Evolutionary conservation across 352 stramenopile species (phyloP), one percentile per base, ranked within the genome.

Genomic region (Phytopythium chamaehyphon): DNA sequence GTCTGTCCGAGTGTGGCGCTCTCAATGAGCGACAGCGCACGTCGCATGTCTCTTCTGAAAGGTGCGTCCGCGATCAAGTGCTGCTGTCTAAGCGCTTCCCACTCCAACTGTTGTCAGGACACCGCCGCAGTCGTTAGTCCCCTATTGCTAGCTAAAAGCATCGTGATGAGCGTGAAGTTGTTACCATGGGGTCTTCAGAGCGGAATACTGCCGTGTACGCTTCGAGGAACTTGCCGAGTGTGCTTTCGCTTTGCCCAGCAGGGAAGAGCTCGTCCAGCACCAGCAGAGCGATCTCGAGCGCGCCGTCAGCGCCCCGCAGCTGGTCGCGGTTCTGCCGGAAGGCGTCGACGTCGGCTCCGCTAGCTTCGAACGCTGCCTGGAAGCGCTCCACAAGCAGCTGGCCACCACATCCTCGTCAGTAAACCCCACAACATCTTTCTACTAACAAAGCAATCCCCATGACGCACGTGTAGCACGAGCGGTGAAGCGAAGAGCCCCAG

Each of bases 21-120:
- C 54, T 90, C 77, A 0, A 93, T 72, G 40, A 60, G 40, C 19
- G 52, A 66, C 43, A 93, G 48, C 21, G 70, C 64, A 19, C 79
- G 75, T 57, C 80, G 81, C 69, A 88, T 80, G 47, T 93, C 79
- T n/a, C 82, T 73, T 3, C 76, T 66, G 47, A 93, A 93, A 19
- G 64, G 35, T 14, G 54, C 55, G 10, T 73, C 60, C 6, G 71
- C 57, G 10, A 90, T 47, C 28, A 50, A 62, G 48, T 90, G 61
- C 23, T 59, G 26, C 6, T 62, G 44, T 18, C 68, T 69, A 46
- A 93, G 69, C 2, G 55, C 62, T 2, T 83, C 69, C 82, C 82
- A 93, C 18, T 55, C 67, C 0, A 65, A 54, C 80, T 90, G 51
- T 9, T 23, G n/a, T 22, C 43, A 42, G 18, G 7, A 42, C 8